These are phyloP conservation scores for Scedosporium dehoogii DNA, from an alignment of 2,329 filamentous ascomycete species.

Conservation along the genomic window DNA sequence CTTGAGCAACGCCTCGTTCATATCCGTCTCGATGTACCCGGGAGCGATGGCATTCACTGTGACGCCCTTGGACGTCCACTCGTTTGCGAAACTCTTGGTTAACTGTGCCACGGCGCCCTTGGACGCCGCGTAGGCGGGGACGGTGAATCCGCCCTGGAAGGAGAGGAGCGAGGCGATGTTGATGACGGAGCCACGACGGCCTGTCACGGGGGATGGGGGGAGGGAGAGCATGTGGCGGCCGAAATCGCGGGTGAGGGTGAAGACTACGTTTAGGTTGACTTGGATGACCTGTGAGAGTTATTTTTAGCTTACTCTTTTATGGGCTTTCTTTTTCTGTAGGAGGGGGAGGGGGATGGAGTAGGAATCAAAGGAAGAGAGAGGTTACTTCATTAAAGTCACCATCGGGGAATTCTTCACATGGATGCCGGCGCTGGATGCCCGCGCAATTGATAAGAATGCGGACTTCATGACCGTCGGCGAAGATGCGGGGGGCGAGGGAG, in stretches of 20 bases:
- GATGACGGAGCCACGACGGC: conserved; percentile 62
- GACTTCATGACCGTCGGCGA: conserved; percentile 55
- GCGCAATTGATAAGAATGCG: conserved; percentile 79
- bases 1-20: conserved; percentile 76
- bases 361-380: conserved; percentile 8
- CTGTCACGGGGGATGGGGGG: conserved; percentile 31
- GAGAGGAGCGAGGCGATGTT: conserved; percentile 75
- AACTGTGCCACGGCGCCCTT: conserved; percentile 81
- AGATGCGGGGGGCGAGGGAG: conserved; percentile 48
- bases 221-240: conserved; percentile 68
- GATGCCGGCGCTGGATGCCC: conserved; percentile 73
- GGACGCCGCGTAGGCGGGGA: conserved; percentile 77
- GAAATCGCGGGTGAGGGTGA: conserved; percentile 66
- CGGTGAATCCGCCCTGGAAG: conserved; percentile 80
- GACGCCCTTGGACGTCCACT: conserved; percentile 72
- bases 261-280: conserved; percentile 77
- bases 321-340: neutral
- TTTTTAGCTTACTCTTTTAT: neutral
- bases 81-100: conserved; percentile 77
- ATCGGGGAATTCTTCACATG: conserved; percentile 65
- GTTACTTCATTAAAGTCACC: conserved; percentile 61
- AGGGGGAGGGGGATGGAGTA: neutral
- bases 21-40: conserved; percentile 87
- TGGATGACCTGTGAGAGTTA: conserved; percentile 54
- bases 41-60: conserved; percentile 84